phyloP scores from a whole-genome alignment of 495 filamentous ascomycete species.

The Penicillium diatomitis region DNA sequence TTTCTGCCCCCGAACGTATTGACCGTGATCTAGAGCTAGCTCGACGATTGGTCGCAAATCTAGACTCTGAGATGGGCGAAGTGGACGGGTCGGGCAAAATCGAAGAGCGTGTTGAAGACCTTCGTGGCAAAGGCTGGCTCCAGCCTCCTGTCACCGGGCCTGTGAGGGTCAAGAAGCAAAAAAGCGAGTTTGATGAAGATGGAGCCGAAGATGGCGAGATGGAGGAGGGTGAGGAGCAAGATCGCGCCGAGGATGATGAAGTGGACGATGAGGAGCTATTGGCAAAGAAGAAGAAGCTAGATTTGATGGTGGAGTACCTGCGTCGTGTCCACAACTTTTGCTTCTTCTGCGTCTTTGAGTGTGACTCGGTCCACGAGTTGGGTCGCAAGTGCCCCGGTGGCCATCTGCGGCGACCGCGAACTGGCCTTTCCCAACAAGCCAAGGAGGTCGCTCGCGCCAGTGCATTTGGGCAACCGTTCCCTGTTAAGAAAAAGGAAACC shows the following conservation, averaged over 20 bases:
- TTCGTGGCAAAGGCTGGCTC: constrained; percentile 63
- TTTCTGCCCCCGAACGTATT: constrained; percentile 81
- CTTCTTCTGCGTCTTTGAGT: constrained; percentile 98
- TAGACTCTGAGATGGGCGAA: constrained; percentile 69
- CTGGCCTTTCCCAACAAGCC: constrained; percentile 68
- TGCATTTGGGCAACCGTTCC: constrained; percentile 69
- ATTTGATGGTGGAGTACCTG: constrained; percentile 92
- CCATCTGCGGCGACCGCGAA: constrained; percentile 82
- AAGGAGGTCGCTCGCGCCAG: constrained; percentile 81
- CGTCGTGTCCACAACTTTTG: constrained; percentile 96
- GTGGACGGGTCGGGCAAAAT: constrained; percentile 68
- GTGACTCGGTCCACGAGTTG: constrained; percentile 92
- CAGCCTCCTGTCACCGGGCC: constrained; percentile 56
- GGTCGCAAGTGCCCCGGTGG: constrained; percentile 93
- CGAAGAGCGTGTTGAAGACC: constrained; percentile 74
- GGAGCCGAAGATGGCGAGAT: constrained; percentile 63
- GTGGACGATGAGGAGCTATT: constrained; percentile 82
- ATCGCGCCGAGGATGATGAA: constrained; percentile 74
- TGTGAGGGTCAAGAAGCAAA: constrained; percentile 48
- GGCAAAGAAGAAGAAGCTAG: constrained; percentile 90
- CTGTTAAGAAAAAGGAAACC: constrained; percentile 61
- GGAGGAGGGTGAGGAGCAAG: constrained; percentile 60
- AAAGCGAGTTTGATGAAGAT: constrained; percentile 52
- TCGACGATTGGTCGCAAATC: constrained; percentile 60
- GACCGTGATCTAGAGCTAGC: constrained; percentile 77